phyloP scores from a whole-genome alignment of 2,329 filamentous ascomycete genomes.

The Exserohilum rostratum region DNA sequence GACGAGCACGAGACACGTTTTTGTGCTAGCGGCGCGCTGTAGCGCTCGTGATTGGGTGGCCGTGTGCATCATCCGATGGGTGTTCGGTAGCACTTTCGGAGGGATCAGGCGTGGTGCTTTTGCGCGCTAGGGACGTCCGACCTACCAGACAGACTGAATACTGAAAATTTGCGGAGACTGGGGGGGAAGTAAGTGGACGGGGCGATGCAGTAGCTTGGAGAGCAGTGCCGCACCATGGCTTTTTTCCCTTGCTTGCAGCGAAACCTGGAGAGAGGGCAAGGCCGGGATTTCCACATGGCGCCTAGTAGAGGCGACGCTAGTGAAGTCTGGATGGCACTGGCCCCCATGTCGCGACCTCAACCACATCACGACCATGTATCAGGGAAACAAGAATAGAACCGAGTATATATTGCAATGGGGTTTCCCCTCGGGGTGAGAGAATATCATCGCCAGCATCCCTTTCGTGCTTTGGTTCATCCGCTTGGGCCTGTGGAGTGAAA shows the following conservation, averaged over 20 bases:
- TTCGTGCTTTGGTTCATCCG: constrained; percentile 21
- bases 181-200: constrained; percentile 22
- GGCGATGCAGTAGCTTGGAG: constrained; percentile 19
- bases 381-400: constrained; percentile 3
- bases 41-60: constrained; percentile 20
- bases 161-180: constrained; percentile 27
- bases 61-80: constrained; percentile 7
- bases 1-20: constrained; percentile 9
- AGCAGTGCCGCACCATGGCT: not conserved
- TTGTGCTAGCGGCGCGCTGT: not conserved
- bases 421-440: constrained; percentile 8
- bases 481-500: constrained; percentile 12
- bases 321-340: constrained; percentile 35
- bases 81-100: constrained; percentile 28
- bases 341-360: constrained; percentile 20
- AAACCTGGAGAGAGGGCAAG: too few relatives aligned
- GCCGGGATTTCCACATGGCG: too few relatives aligned
- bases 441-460: constrained; percentile 22
- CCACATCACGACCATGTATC: constrained; percentile 13
- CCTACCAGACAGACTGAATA: constrained; percentile 15
- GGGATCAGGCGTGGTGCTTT: constrained; percentile 12
- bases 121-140: constrained; percentile 15
- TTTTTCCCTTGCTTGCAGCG: not conserved
- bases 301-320: too few relatives aligned
- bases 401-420: constrained; percentile 29